A percentile compares a stretch with the other conserved stretches of the same genome.
phyloP scores from a whole-genome alignment of 345 rosid genomes.

The Brassica carinata region DNA sequence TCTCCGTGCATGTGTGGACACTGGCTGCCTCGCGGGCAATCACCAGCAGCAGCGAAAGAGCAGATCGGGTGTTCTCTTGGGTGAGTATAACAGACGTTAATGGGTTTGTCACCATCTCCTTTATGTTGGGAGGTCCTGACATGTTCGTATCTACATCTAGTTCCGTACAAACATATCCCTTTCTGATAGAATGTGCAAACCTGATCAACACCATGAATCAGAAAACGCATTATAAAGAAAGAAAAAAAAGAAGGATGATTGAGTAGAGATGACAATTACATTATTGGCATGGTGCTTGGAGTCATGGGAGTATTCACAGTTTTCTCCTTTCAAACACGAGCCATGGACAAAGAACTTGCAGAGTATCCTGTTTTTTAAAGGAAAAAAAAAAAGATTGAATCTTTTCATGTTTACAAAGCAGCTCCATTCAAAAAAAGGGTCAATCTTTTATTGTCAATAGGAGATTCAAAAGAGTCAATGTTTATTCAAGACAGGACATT shows the following conservation, averaged over 20 bases:
- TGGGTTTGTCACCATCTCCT: conserved; percentile 36
- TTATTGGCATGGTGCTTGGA: conserved; percentile 41
- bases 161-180: conserved; percentile 81
- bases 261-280: conserved; percentile 42
- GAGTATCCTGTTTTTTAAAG: conserved; percentile 47
- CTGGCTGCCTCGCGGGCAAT: conserved; percentile 73
- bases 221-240: neutral
- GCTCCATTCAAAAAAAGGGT: neutral
- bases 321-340: conserved; percentile 89
- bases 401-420: neutral
- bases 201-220: conserved; percentile 38
- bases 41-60: conserved; percentile 86
- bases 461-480: neutral
- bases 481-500: neutral
- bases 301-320: conserved; percentile 92
- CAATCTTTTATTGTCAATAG: neutral
- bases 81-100: conserved; percentile 41
- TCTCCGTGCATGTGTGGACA: conserved; percentile 94
- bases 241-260: neutral
- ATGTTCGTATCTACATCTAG: conserved; percentile 89
- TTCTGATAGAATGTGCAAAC: conserved; percentile 91
- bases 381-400: neutral
- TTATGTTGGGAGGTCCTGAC: conserved; percentile 48
- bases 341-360: conserved; percentile 94
- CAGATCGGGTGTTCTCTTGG: conserved; percentile 70